Evolutionary conservation across 169 alveolate genomes (phyloP).

Genomic region (Plasmodium cynomolgi): DNA sequence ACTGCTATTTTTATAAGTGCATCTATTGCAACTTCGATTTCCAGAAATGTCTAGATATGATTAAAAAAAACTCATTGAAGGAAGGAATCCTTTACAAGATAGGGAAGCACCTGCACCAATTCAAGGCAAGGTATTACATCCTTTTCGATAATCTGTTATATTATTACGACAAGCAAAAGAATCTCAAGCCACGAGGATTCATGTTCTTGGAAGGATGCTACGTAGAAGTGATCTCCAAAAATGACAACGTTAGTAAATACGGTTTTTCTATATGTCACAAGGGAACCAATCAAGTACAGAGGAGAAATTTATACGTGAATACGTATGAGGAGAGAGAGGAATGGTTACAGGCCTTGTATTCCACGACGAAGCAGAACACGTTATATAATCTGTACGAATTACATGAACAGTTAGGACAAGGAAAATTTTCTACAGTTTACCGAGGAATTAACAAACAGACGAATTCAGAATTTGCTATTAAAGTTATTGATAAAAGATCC

Average conservation of each 20-base stretch:
- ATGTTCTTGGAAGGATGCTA: conserved; percentile 91
- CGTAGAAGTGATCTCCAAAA: conserved; percentile 78
- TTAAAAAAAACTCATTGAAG: conserved; percentile 77
- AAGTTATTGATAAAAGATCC: conserved; percentile 88
- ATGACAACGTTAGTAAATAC: conserved; percentile 57
- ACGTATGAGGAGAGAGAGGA: conserved; percentile 80
- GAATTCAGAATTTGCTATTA: conserved; percentile 87
- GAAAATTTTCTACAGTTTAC: conserved; percentile 90
- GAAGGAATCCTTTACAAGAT: conserved; percentile 88
- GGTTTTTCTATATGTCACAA: conserved; percentile 87
- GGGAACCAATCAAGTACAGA: conserved; percentile 76
- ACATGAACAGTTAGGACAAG: conserved; percentile 85
- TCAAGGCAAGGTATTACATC: conserved; percentile 87
- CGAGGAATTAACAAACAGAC: conserved; percentile 85
- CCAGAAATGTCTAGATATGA: conserved; percentile 74
- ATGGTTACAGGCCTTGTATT: conserved; percentile 89
- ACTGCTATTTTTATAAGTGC: conserved; percentile 44
- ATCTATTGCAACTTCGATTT: conserved; percentile 80
- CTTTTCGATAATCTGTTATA: conserved; percentile 87
- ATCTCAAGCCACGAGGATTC: conserved; percentile 88
- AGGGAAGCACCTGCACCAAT: conserved; percentile 86
- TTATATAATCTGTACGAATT: conserved; percentile 84
- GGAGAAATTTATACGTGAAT: conserved; percentile 84
- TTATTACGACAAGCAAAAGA: conserved; percentile 83
- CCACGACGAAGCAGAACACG: conserved; percentile 88